Conservation (phyloP, 2,329 filamentous ascomycete genomes). For the Thielaviopsis punctulata region DNA sequence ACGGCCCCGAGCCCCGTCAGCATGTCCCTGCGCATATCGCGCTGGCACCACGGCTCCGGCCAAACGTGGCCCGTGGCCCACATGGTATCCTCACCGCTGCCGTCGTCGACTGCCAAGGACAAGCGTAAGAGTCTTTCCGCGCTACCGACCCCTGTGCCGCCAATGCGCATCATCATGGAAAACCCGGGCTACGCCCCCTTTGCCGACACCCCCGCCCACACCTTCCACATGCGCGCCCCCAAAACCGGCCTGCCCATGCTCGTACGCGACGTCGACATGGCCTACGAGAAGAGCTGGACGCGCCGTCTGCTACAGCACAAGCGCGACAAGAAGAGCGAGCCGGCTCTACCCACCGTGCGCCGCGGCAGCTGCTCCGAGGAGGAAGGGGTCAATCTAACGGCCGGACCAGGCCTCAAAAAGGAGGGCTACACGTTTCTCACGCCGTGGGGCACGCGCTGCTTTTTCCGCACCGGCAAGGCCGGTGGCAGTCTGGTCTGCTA, state of each 20-base stretch:
- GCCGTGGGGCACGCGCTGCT: constrained; percentile 76
- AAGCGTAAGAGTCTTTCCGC: constrained; percentile 7
- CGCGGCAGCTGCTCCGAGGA: not conserved
- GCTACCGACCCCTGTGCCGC: not conserved
- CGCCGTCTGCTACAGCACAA: constrained; percentile 10
- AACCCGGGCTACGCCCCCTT: constrained; percentile 9
- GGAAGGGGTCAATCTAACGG: constrained; percentile 15
- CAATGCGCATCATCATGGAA: constrained; percentile 9
- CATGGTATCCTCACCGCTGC: constrained; percentile 3
- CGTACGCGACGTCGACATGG: constrained; percentile 39
- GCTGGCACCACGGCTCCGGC: constrained; percentile 6
- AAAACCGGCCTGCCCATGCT: constrained; percentile 17
- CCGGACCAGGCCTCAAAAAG: constrained; percentile 32
- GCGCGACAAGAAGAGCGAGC: constrained; percentile 9
- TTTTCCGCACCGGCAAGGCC: constrained; percentile 62
- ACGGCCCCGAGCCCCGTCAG: not conserved
- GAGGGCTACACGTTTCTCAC: constrained; percentile 63
- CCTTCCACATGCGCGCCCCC: not conserved
- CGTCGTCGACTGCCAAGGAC: not conserved
- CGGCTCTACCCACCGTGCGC: constrained; percentile 15
- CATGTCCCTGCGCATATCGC: constrained; percentile 6
- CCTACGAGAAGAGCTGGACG: constrained; percentile 28
- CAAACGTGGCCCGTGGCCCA: constrained; percentile 9
- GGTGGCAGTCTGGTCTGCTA: constrained; percentile 61
- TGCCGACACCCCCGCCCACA: constrained; percentile 13